phyloP scores from a whole-genome alignment of 441 rosid species.

The Bruguiera hainesii region DNA sequence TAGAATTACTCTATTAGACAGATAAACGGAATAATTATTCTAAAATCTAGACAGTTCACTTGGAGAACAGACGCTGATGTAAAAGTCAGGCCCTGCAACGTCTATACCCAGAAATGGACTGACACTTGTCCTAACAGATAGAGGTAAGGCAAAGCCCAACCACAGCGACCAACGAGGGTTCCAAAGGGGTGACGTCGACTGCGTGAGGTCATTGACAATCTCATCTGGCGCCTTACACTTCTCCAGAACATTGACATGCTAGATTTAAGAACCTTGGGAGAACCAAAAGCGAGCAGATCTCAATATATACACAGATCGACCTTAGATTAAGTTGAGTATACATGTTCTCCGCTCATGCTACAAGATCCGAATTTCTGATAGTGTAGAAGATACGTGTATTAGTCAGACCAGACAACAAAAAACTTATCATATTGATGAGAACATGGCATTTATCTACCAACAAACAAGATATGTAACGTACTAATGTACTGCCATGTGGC shows the following conservation, averaged over 20 bases:
- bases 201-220: slow-evolving; percentile 25
- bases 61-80: slow-evolving; percentile 38
- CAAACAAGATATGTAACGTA: background rate
- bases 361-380: background rate
- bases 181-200: slow-evolving; percentile 20
- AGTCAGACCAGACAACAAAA: background rate
- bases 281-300: background rate
- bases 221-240: slow-evolving; percentile 21
- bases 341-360: background rate
- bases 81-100: slow-evolving; percentile 31
- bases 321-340: no score
- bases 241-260: background rate
- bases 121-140: slow-evolving; percentile 29
- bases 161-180: slow-evolving; percentile 20
- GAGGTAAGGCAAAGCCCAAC: slow-evolving; percentile 25
- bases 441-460: background rate
- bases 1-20: no score
- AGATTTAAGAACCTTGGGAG: background rate
- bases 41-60: slow-evolving; percentile 39
- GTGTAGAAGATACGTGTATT: background rate
- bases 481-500: background rate
- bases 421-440: background rate
- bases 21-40: background rate
- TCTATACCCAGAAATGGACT: slow-evolving; percentile 51
- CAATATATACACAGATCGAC: background rate